Evolutionary conservation across 2,329 filamentous ascomycete species (phyloP), one percentile per base, ranked within the genome.

Genomic region (Aspergillus alliaceus): DNA sequence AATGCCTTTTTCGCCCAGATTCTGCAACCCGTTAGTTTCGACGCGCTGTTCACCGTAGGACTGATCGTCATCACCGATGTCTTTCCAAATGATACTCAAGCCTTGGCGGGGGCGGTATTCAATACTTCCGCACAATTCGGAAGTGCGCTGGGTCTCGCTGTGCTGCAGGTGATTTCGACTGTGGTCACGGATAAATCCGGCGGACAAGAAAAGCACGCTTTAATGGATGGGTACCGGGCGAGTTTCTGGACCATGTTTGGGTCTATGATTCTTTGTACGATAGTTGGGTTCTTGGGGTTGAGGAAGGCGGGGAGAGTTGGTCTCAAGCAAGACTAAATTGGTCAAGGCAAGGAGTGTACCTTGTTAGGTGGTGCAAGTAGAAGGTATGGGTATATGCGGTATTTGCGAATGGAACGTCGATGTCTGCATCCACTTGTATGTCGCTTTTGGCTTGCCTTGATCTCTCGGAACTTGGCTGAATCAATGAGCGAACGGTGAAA

Each of bases 61-160:
- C 47, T 59, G 4, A 62, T 63, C 4, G 46, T 68, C 4, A 62
- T 63, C 40, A 58, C 61, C 1, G 58, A 62, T 11, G 52, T 50
- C 5, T 58, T 61, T 12, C 49, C 57, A 2, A 46, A 52, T 11
- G 32, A 83, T 8, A 85, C 78, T 1, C 84, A 87, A 56, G 82
- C 82, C 0, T 72, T 88, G 0, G 84, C 84, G 0, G 86, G 85
- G 0, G 84, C 82, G 0, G 84, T 88, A 0, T 87, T 87, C 68
- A 86, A 85, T 59, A 85, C 84, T 0, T 74, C 82, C 0, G 72
- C 78, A 0, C 84, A 87, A 59, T 80, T 87, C 54, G 84, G 84
- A 0, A 79, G 77, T 18, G 77, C 79, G 0, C 72, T 86, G 1
- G 83, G 82, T 0, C 65, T 86, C 3, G 81, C 82, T 7, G 68